phyloP scores from a whole-genome alignment of 1,284 basidiomycete genomes.

The Ceratobasidium sp. region DNA sequence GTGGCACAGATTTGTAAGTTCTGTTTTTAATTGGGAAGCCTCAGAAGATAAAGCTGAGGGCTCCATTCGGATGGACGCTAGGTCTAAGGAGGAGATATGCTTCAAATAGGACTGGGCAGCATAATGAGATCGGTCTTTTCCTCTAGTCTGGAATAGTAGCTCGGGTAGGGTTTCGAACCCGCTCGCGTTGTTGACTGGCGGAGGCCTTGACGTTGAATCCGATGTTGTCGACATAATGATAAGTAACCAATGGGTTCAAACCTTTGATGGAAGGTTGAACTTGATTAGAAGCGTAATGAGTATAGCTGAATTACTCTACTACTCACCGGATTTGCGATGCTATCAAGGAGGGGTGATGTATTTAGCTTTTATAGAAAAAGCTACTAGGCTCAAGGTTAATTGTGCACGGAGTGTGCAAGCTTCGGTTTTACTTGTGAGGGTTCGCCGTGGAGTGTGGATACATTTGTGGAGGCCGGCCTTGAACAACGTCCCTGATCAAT shows the following conservation, averaged over 20 bases:
- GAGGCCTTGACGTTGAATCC: background rate
- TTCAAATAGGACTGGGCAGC: constrained; percentile 63
- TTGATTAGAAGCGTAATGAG: background rate
- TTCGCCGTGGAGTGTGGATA: background rate
- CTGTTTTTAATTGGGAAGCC: constrained; percentile 84
- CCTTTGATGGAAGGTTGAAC: background rate
- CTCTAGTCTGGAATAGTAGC: constrained; percentile 27
- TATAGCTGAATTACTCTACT: background rate
- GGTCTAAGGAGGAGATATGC: constrained; percentile 74
- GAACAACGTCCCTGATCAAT: constrained; percentile 6
- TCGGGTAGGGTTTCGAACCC: constrained; percentile 34
- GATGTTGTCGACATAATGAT: constrained; percentile 8
- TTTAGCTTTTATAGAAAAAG: too few relatives aligned
- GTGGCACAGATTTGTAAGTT: constrained; percentile 87
- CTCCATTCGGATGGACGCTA: constrained; percentile 75
- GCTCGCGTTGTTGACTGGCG: background rate
- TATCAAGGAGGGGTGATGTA: too few relatives aligned
- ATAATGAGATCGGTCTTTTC: constrained; percentile 33
- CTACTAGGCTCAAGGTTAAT: too few relatives aligned
- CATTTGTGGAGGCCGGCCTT: background rate
- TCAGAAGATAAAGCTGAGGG: constrained; percentile 82
- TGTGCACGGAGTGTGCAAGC: too few relatives aligned
- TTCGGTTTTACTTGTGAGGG: too few relatives aligned
- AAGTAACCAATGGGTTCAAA: background rate
- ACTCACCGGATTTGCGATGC: background rate